Base-by-base conservation (phyloP, 495 filamentous ascomycete genomes). In the Acidomyces sp. region DNA sequence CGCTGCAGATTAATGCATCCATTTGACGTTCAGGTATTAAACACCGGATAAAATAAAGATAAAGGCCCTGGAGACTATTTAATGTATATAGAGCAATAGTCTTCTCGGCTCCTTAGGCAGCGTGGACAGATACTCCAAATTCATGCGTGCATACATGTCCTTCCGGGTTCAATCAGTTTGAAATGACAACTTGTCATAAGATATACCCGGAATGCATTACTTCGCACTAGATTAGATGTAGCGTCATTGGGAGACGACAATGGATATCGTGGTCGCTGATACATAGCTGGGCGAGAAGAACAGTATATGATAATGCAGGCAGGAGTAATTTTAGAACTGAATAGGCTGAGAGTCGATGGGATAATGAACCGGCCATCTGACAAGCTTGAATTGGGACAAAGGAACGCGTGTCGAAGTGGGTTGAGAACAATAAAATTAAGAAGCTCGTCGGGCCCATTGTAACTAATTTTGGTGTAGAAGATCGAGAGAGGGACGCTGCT, bases 131-230 rank as follows among this genome's bases (percentile, higher is more conserved):
- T 49, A 39, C 39, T 17, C 15, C 13, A 45, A 35, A 16, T 29
- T 39, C 19, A 43, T 43, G 39, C 39, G 40, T 16, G 27, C 39
- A 4, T 34, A 43, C 20, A 32, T 28, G 4, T 23, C 18, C 15
- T 7, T 5, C 25, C 39, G 39, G 13, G 10, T 49, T 6, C 7
- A 13, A 7, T 27, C 29, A 20, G 32, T 39, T 5, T 15, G 5
- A 3, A 25, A 7, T 2, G 18, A 28, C 5, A 49, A 34, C 2
- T 23, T 49, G 12, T 41, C 46, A 12, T 24, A 18, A 6, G 43
- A 49, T 25, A 23, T 21, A 11, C 22, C n/a, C 20, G 44, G 34
- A 17, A 49, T 49, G 46, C 46, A 49, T 25, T 39, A 33, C 9
- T 35, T 26, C 34, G 44, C 40, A 23, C 25, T 49, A 20, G 19